Evolutionary conservation across 106 monocot species (phyloP), one percentile per base, ranked within the genome.

Genomic region (Cymbidium sinense): DNA sequence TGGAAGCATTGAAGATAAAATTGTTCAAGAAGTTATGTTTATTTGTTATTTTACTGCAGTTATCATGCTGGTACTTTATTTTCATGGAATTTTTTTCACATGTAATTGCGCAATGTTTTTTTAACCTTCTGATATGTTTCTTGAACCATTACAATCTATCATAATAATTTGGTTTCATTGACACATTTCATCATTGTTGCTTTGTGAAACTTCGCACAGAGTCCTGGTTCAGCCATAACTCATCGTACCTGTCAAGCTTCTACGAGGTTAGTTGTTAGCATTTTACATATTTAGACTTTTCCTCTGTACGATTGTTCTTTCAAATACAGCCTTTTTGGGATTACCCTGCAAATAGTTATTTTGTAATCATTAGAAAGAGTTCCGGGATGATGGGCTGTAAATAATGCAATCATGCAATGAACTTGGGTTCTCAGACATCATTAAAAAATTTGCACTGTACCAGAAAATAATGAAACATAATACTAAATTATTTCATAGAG

Each of bases 161-260:
- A 19, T n/a, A 36, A 36, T 36, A 39, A 39, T 71, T 7, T 71
- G 7, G n/a, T 71, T 37, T 0, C 37, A 34, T 20, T 12, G 30
- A 12, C 36, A n/a, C 71, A 71, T 71, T 71, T 71, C 21, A 8
- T 37, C 7, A 35, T 39, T 71, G 21, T 39, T 71, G 35, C 34
- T 71, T 34, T 37, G 20, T 35, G 21, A 39, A 71, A 71, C n/a
- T 71, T 71, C 37, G 19, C 34, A 3, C 70, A 71, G 71, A 36
- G 34, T 71, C 37, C 34, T 71, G n/a, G 37, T 71, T 71, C 71
- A 71, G 37, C 20, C 34, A 71, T 39, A 20, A 39, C 36, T 71
- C 71, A 36, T 71, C 71, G n/a, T 11, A 20, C 71, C 8, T 21
- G 6, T 25, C 71, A 71, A 71, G 36, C 71, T 71, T 39, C 71